phyloP scores from a whole-genome alignment of 2,329 filamentous ascomycete species.

The Botrytis fragariae region DNA sequence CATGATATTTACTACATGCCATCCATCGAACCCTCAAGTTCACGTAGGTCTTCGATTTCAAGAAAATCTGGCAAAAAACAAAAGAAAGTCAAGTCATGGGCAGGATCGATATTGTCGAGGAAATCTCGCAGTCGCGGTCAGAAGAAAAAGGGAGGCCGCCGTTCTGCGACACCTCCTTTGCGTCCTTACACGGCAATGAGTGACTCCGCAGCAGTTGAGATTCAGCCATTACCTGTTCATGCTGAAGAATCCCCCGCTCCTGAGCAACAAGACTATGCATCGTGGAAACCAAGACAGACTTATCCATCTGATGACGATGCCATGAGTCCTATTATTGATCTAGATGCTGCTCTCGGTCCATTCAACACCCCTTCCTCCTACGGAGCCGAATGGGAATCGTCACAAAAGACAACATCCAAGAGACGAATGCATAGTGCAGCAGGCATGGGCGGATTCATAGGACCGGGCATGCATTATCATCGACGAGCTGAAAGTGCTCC shows the following conservation, averaged over 20 bases:
- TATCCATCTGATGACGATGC: constrained; percentile 56
- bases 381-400: constrained; percentile 65
- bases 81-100: constrained; percentile 71
- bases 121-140: constrained; percentile 46
- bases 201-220: constrained; percentile 29
- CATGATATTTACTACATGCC: constrained; percentile 30
- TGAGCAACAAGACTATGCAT: constrained; percentile 34
- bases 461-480: constrained; percentile 72
- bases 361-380: constrained; percentile 75
- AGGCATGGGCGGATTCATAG: constrained; percentile 64
- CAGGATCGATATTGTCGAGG: constrained; percentile 49
- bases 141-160: constrained; percentile 43
- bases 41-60: constrained; percentile 34
- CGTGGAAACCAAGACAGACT: constrained; percentile 43
- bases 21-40: constrained; percentile 29
- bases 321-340: constrained; percentile 80
- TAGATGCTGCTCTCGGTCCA: constrained; percentile 89
- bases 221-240: constrained; percentile 19
- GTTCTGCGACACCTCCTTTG: constrained; percentile 46
- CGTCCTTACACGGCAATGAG: constrained; percentile 36
- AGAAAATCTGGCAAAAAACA: constrained; percentile 50
- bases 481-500: constrained; percentile 77
- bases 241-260: constrained; percentile 21
- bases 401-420: constrained; percentile 58
- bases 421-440: constrained; percentile 75